Conservation (phyloP, 2,329 filamentous ascomycete species). For the Corniculantispora saksenae region DNA sequence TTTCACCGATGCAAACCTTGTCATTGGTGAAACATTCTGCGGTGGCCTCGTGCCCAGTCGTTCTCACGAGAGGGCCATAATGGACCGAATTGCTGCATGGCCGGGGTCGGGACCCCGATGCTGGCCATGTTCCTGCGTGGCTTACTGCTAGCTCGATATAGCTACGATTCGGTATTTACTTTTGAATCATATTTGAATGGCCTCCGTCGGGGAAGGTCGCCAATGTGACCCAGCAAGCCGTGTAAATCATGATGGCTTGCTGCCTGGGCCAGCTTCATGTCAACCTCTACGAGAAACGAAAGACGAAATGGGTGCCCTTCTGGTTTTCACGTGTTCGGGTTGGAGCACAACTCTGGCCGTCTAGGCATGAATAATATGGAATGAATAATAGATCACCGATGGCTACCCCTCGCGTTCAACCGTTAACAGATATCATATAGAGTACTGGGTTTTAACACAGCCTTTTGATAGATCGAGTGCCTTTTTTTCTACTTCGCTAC, state of each 20-base stretch:
- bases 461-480: not conserved
- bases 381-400: not conserved
- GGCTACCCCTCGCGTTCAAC: not conserved
- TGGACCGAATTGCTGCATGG: not conserved
- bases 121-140: not conserved
- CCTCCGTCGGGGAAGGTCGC: not conserved
- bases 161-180: not conserved
- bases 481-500: not conserved
- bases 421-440: not conserved
- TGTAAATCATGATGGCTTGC: not conserved
- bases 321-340: not conserved
- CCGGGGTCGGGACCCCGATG: not conserved
- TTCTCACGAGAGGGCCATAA: not conserved
- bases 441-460: not conserved
- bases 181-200: not conserved
- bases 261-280: not conserved
- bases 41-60: not conserved
- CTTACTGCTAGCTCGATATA: not conserved
- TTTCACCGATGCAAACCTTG: not conserved
- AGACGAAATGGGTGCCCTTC: not conserved
- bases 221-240: not conserved
- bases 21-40: not conserved
- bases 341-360: too few species aligned
- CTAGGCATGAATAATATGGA: too few species aligned
- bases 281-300: not conserved